Percentiles rank a stretch among this genome's conserved stretches.
phyloP scores from a whole-genome alignment of 768 basidiomycete genomes.

The Amylocystis lapponica region DNA sequence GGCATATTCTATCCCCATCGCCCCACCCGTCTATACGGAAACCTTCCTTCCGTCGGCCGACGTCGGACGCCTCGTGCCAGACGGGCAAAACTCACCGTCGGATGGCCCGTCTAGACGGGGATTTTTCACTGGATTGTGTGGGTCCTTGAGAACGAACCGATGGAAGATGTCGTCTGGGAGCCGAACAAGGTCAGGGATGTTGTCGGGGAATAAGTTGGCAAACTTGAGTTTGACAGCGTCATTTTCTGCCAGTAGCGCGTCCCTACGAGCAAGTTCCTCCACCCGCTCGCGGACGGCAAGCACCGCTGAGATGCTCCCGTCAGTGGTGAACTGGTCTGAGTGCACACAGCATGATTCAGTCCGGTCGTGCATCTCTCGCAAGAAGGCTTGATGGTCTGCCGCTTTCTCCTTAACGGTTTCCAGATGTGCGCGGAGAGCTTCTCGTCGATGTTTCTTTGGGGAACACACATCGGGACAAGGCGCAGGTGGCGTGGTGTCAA shows the following conservation, averaged over 20 bases:
- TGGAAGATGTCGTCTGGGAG: slow-evolving; percentile 14
- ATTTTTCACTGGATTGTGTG: no score
- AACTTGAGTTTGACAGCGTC: slow-evolving; percentile 10
- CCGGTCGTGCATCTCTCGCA: neutral
- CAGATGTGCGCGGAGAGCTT: no score
- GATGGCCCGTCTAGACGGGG: no score
- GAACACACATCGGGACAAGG: no score
- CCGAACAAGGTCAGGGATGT: slow-evolving; percentile 16
- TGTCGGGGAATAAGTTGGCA: slow-evolving; percentile 26
- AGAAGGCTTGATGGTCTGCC: neutral
- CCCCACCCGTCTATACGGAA: no score
- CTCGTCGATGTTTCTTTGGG: no score
- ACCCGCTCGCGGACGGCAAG: slow-evolving; percentile 14
- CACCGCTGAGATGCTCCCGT: slow-evolving; percentile 9
- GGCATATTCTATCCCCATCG: no score
- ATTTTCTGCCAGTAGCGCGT: slow-evolving; percentile 12
- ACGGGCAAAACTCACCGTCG: no score
- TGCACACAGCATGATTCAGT: neutral
- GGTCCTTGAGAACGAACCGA: slow-evolving; percentile 13
- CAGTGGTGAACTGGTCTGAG: neutral
- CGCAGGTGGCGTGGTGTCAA: no score
- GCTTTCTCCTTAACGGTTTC: no score
- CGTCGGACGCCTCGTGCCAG: no score
- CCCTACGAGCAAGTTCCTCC: slow-evolving; percentile 7
- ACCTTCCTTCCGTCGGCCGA: no score